Evolutionary conservation across 2,329 filamentous ascomycete species (phyloP), one percentile per base, ranked within the genome.

Genomic region (Penicillium sp.): DNA sequence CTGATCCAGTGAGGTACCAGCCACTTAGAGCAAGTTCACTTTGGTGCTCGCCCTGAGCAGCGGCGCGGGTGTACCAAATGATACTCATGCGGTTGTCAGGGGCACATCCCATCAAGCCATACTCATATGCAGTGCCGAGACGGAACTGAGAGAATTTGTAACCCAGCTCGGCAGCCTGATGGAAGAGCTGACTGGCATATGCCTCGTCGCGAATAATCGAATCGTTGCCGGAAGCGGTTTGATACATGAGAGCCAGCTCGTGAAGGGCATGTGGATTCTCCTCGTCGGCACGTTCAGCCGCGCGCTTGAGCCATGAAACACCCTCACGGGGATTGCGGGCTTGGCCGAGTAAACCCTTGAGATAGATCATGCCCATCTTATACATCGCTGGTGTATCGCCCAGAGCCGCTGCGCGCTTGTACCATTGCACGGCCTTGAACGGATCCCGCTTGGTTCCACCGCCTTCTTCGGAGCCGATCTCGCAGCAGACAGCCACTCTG

Each of bases 381-480:
- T 97, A 99, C 91, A 97, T 96, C 27, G 92, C 94, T 0, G 93
- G 89, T 1, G 89, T 88, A 68, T 99, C 93, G 3, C 94, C 93
- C 2, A 97, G 81, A 12, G 89, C 88, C 11, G 94, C 93, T 6
- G 94, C 92, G 42, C 92, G 89, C 72, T 93, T 92, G 75, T 99
- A 99, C 94, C 94, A 99, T 73, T 97, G 93, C 20, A 97, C 92
- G 1, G 94, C 93, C 75, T 97, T 97, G 62, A 93, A 76, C 0
- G 91, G 90, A 68, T 99, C 94, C 65, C 89, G 89, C 55, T 90
- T 86, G 1, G 94, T 97, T 23, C 94, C 94, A 50, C 94, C 94
- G 27, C 92, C 93, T 66, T 96, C 92, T 69, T 97, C 93, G 53
- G 92, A 86, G 3, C 94, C 94, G 66, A 99, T 91, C 72, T 99